These are phyloP conservation scores for Heliamphora exappendiculata DNA, from an alignment of 148 eudicot genomes.

Conservation along the genomic window DNA sequence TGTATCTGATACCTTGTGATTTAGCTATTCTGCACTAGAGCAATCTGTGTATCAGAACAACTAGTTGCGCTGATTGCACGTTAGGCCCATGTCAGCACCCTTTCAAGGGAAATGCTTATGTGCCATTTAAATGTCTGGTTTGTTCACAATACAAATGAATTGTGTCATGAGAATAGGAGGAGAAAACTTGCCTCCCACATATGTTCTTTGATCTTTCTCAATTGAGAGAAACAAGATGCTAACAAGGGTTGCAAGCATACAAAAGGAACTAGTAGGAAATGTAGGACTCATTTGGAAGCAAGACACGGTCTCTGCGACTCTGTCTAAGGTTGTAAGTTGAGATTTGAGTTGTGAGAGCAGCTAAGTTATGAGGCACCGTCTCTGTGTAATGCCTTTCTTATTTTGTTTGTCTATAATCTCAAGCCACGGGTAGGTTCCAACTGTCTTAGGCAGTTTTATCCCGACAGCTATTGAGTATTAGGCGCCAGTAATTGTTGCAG, in stretches of 20 bases:
- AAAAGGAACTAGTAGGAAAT: not conserved
- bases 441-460: not conserved
- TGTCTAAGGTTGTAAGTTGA: not conserved
- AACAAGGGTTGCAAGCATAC: not conserved
- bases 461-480: not conserved
- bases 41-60: slow-evolving; percentile 2
- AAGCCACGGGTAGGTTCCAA: not conserved
- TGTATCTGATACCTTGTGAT: not conserved
- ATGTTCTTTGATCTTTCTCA: not conserved
- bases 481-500: not conserved
- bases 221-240: not conserved
- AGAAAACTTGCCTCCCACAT: not conserved
- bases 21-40: not conserved
- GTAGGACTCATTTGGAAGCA: not conserved
- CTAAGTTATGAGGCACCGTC: not conserved
- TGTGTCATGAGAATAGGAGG: not conserved
- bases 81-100: not conserved
- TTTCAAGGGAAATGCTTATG: not conserved
- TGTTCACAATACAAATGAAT: not conserved
- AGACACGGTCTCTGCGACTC: not conserved
- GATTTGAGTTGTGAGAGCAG: not conserved
- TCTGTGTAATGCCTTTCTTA: not conserved
- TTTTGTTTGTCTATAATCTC: not conserved
- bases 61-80: not conserved
- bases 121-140: not conserved